Conservation (phyloP, 345 rosid species). For the Triadica sebifera region DNA sequence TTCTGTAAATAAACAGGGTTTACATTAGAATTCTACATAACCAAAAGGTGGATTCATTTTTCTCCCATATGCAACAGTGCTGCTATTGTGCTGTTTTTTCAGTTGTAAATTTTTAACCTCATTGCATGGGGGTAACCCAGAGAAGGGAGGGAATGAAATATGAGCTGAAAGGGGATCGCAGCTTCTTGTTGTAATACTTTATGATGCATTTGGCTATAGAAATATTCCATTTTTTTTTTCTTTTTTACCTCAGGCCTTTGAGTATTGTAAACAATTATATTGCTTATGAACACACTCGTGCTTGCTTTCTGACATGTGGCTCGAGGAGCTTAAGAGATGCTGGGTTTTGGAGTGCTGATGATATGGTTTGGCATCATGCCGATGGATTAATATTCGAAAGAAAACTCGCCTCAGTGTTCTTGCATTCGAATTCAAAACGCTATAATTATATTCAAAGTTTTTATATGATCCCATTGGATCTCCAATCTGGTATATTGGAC, state of each 20-base stretch:
- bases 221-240: background rate
- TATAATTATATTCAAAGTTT: background rate
- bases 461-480: too few species aligned
- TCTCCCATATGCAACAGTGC: background rate
- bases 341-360: background rate
- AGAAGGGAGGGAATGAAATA: background rate
- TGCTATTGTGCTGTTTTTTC: background rate
- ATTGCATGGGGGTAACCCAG: background rate
- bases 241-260: background rate
- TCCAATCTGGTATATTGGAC: background rate
- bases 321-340: background rate
- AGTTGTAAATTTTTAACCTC: background rate
- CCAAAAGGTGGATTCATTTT: slow-evolving; percentile 8
- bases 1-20: slow-evolving; percentile 48
- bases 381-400: background rate
- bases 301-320: too few species aligned
- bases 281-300: too few species aligned
- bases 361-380: too few species aligned
- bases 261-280: too few species aligned
- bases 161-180: background rate
- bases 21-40: slow-evolving; percentile 25
- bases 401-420: background rate
- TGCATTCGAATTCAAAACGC: background rate
- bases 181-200: slow-evolving; percentile 1
- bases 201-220: background rate